Conservation (phyloP, 2,329 filamentous ascomycete species). For the Aspergillus nomiae region DNA sequence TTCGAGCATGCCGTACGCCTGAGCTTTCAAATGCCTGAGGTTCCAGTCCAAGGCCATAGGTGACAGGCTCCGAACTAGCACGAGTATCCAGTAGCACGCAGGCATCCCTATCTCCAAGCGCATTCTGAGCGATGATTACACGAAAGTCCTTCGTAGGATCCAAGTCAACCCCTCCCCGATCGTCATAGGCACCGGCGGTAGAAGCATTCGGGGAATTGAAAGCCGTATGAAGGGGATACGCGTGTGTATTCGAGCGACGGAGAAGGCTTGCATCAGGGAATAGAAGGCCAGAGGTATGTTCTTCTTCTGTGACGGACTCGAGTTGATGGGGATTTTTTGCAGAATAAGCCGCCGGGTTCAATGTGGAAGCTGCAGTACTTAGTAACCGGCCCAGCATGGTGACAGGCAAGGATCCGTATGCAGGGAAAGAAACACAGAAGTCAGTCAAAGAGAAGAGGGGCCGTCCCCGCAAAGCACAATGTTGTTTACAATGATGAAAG, state of each 20-base stretch:
- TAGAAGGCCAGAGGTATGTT: constrained; percentile 51
- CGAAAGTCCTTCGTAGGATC: constrained; percentile 48
- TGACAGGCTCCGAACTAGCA: constrained; percentile 27
- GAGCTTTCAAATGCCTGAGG: constrained; percentile 33
- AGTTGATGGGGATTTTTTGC: constrained; percentile 41
- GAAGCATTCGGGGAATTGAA: constrained; percentile 47
- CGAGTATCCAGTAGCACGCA: constrained; percentile 50
- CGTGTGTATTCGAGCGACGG: constrained; percentile 42
- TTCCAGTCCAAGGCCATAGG: constrained; percentile 39
- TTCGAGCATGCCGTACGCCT: constrained; percentile 37
- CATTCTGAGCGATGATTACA: constrained; percentile 51
- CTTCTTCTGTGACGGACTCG: constrained; percentile 53
- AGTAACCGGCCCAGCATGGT: constrained; percentile 48
- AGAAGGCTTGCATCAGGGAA: constrained; percentile 49
- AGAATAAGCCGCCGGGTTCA: constrained; percentile 44
- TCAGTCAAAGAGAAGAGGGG: constrained; percentile 7
- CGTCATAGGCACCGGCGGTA: constrained; percentile 48
- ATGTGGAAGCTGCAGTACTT: constrained; percentile 46
- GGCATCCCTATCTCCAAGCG: constrained; percentile 50
- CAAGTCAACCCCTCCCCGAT: constrained; percentile 49
- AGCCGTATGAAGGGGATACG: constrained; percentile 44
- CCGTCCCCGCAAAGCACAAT: not conserved
- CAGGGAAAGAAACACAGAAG: constrained; percentile 16
- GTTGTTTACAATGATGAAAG: not conserved
- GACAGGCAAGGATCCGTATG: constrained; percentile 19